These are phyloP conservation scores for Byssothecium circinans DNA, from an alignment of 2,329 filamentous ascomycete genomes.

Conservation along the genomic window DNA sequence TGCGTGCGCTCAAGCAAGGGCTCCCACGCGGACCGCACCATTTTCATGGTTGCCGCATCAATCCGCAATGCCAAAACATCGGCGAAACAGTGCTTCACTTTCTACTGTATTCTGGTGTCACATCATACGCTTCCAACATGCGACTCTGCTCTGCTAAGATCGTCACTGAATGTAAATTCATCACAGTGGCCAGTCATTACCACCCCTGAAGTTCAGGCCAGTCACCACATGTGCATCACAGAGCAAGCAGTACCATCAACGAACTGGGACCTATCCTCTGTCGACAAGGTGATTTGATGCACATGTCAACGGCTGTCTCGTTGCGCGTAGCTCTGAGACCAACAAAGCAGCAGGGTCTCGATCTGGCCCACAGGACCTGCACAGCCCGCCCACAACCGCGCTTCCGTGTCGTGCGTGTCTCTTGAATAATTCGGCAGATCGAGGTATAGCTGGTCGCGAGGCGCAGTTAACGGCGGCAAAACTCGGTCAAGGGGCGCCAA, in stretches of 20 bases:
- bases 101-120: neutral
- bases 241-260: no score
- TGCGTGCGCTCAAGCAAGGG: no score
- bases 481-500: neutral
- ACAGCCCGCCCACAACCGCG: conserved; percentile 7
- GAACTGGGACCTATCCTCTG: no score
- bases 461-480: neutral
- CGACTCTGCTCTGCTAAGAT: neutral
- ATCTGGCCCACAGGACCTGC: conserved; percentile 1
- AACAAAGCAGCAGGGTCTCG: conserved; percentile 3
- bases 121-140: neutral
- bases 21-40: no score
- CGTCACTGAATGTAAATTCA: neutral
- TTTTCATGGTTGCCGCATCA: neutral
- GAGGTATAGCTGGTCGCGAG: conserved; percentile 8
- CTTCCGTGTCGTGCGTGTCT: conserved; percentile 3
- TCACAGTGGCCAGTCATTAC: neutral
- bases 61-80: neutral
- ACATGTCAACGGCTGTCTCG: neutral
- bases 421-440: conserved; percentile 7
- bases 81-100: neutral
- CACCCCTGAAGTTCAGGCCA: no score
- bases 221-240: no score
- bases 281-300: no score
- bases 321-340: conserved; percentile 1